Conservation (phyloP, 2,329 filamentous ascomycete genomes). For the Sporothrix curviconia region DNA sequence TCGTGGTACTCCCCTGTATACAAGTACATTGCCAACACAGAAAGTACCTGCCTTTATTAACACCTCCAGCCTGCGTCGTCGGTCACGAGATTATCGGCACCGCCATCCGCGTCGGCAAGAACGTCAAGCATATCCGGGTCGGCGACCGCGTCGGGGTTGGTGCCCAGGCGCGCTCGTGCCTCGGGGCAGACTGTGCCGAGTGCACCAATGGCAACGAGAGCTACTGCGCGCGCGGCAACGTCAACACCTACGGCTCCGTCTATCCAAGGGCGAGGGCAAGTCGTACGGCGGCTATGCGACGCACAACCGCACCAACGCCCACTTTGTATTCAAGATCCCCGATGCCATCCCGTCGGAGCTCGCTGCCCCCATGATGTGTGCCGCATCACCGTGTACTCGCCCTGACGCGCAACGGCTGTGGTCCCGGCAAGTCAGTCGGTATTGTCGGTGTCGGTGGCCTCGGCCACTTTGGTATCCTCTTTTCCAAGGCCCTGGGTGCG, state of each 20-base stretch:
- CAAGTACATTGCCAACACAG: too few relatives aligned
- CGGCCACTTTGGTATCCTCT: constrained; percentile 20
- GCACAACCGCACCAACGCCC: constrained; percentile 31
- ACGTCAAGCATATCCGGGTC: constrained; percentile 35
- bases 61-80: constrained; percentile 41
- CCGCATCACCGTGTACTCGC: constrained; percentile 18
- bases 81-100: constrained; percentile 61
- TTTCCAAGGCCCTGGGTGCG: constrained; percentile 19
- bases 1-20: constrained; percentile 8
- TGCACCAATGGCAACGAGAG: constrained; percentile 11
- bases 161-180: constrained; percentile 16
- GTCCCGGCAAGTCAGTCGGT: constrained; percentile 20
- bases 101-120: constrained; percentile 46
- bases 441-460: constrained; percentile 21
- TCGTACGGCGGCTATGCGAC: constrained; percentile 18
- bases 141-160: constrained; percentile 22
- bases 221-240: constrained; percentile 13
- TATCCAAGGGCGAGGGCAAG: constrained; percentile 35
- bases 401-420: constrained; percentile 16
- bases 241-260: constrained; percentile 12
- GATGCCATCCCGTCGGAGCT: constrained; percentile 19
- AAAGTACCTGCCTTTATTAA: background rate
- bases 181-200: constrained; percentile 30
- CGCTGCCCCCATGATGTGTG: constrained; percentile 23
- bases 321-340: constrained; percentile 31